These are phyloP conservation scores for Hygrophila difformis DNA, from an alignment of 257 asterid genomes.

Conservation along the genomic window DNA sequence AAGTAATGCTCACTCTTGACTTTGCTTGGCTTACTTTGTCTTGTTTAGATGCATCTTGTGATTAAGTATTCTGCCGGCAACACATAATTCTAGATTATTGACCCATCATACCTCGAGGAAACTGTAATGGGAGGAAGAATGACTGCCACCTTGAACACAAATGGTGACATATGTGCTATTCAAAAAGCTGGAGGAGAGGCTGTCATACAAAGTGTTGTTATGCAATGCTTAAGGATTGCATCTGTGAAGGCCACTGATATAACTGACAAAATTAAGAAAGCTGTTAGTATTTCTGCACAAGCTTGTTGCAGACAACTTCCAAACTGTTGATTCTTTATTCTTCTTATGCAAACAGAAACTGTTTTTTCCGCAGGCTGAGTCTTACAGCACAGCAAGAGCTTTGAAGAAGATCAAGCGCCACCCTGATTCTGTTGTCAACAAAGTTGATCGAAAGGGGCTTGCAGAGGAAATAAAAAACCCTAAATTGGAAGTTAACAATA, in stretches of 20 bases:
- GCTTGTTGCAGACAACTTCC: no score
- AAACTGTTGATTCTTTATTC: no score
- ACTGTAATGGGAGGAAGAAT: conserved; percentile 86
- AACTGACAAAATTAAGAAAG: conserved; percentile 68
- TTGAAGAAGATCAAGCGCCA: conserved; percentile 72
- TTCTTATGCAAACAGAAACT: no score
- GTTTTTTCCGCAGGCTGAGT: conserved; percentile 51
- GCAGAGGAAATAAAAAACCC: conserved; percentile 32
- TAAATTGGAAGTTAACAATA: conserved; percentile 23
- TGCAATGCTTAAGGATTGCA: conserved; percentile 96
- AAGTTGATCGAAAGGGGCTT: conserved; percentile 24
- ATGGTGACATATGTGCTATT: conserved; percentile 84
- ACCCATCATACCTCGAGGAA: conserved; percentile 89
- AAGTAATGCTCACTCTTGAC: background rate
- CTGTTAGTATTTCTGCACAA: conserved; percentile 59
- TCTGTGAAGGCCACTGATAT: conserved; percentile 80
- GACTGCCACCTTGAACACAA: conserved; percentile 71
- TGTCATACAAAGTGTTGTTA: conserved; percentile 65
- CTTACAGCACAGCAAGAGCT: conserved; percentile 54
- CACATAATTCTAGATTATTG: no score
- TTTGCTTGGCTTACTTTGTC: no score
- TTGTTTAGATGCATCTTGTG: no score
- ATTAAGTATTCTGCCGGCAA: no score
- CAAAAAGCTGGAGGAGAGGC: conserved; percentile 96
- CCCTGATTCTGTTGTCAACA: conserved; percentile 34